Percentiles rank a stretch among this genome's conserved stretches.
These are phyloP conservation scores for Dioscorea zingiberensis DNA, from an alignment of 106 monocot genomes.

Conservation along the genomic window DNA sequence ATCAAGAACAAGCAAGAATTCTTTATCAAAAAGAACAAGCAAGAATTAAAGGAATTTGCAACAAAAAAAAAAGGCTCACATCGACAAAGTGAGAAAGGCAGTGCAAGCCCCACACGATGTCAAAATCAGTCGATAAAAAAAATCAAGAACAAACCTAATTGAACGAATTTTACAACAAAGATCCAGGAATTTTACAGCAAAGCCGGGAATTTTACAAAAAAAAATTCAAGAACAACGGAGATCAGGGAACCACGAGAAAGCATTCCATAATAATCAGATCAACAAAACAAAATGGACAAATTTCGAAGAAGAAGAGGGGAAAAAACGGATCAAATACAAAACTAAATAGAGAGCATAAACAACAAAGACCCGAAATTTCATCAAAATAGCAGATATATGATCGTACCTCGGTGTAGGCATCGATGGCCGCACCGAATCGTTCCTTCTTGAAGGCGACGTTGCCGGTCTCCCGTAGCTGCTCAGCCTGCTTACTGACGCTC, in stretches of 20 bases:
- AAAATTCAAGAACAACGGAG: too few species aligned
- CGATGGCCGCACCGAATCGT: slow-evolving; percentile 1
- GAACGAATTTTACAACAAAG: not conserved
- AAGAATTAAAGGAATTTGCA: too few species aligned
- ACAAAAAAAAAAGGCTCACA: too few species aligned
- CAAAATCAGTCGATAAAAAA: too few species aligned
- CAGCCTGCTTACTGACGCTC: not conserved
- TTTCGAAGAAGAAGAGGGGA: not conserved
- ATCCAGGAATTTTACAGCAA: not conserved
- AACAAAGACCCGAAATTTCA: not conserved
- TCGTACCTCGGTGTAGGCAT: slow-evolving; percentile 1
- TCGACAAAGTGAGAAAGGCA: too few species aligned
- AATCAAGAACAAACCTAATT: too few species aligned
- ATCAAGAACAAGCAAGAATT: not conserved
- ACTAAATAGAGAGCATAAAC: not conserved
- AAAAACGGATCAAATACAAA: too few species aligned
- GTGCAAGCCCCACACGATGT: too few species aligned
- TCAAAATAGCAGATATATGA: not conserved
- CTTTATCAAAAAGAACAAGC: not conserved
- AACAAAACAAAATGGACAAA: not conserved
- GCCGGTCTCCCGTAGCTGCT: not conserved
- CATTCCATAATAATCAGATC: not conserved
- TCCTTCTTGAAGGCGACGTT: slow-evolving; percentile 4
- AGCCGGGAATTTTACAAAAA: not conserved
- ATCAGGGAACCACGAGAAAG: not conserved